phyloP scores from a whole-genome alignment of 2,329 filamentous ascomycete species.

The Neocucurbitaria cava region DNA sequence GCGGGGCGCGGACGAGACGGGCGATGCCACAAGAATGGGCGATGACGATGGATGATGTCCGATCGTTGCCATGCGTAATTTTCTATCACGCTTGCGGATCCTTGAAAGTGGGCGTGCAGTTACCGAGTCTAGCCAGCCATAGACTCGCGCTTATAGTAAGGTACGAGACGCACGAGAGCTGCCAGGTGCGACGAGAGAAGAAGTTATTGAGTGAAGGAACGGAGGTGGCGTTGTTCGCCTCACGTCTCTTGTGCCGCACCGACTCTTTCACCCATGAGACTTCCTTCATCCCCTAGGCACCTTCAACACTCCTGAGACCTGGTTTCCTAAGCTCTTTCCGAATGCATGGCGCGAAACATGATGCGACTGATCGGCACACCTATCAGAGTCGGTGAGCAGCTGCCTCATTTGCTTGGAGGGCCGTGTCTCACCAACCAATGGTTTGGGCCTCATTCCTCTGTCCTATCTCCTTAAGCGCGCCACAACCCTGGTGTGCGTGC shows the following conservation, averaged over 20 bases:
- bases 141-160: not conserved
- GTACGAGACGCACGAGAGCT: too few relatives aligned
- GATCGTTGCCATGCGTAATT: not conserved
- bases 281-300: not conserved
- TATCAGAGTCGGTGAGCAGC: not conserved
- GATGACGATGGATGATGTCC: not conserved
- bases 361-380: not conserved
- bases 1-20: not conserved
- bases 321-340: not conserved
- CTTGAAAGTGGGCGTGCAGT: not conserved
- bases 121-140: not conserved
- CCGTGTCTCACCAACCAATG: not conserved
- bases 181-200: not conserved
- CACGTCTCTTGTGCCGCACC: not conserved
- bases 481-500: not conserved
- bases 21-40: not conserved
- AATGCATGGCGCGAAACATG: not conserved
- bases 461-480: too few relatives aligned
- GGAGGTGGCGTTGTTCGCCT: not conserved
- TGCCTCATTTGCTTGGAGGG: not conserved
- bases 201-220: not conserved
- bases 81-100: not conserved
- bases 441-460: not conserved
- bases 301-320: not conserved
- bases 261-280: not conserved